Percentiles rank a stretch among this genome's conserved stretches.
Conservation (phyloP, 352 stramenopile species). For the Phytophthora sansomeana region DNA sequence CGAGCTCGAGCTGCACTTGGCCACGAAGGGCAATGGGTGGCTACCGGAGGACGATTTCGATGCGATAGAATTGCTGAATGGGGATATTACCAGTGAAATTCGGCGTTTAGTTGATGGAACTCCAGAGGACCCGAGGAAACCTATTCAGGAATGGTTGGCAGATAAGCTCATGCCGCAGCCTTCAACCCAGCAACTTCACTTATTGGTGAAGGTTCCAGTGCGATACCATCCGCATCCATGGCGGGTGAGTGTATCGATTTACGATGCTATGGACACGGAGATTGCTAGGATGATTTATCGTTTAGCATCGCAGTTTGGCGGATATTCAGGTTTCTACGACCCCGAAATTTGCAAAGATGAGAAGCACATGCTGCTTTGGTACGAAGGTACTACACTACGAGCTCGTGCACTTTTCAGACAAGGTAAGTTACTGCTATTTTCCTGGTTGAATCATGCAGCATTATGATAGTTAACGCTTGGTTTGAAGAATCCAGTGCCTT, state of each 20-base stretch:
- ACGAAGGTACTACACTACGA: neutral
- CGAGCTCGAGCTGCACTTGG: neutral
- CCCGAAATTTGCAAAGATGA: neutral
- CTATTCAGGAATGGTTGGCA: neutral
- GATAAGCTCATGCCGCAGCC: neutral
- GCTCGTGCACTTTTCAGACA: neutral
- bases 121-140: neutral
- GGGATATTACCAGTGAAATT: neutral
- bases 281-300: neutral
- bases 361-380: neutral
- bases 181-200: neutral
- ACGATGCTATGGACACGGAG: neutral
- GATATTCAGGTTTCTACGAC: neutral
- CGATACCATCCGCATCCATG: neutral
- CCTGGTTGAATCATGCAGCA: neutral
- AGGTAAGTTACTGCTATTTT: neutral
- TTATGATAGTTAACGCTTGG: neutral
- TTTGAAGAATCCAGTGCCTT: neutral
- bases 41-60: neutral
- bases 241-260: neutral
- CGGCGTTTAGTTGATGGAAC: neutral
- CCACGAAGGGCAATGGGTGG: neutral
- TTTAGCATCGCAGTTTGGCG: neutral
- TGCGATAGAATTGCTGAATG: neutral
- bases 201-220: neutral